Conservation (phyloP, 352 stramenopile genomes). For the Globisporangium cylindrosporum region DNA sequence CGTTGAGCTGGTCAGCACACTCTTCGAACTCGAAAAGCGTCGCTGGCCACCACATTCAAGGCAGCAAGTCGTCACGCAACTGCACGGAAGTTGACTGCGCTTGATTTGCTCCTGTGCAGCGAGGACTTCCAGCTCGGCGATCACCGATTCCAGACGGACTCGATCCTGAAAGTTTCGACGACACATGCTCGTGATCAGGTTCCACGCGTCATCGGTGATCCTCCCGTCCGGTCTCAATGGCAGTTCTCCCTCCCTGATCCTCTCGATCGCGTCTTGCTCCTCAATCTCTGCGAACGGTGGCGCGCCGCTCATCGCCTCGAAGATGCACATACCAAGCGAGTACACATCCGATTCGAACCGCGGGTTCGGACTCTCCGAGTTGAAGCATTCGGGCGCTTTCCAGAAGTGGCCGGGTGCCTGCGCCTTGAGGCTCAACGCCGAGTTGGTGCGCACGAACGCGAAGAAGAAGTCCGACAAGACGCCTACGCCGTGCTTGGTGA, state of each 20-base stretch:
- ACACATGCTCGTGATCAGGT: constrained; percentile 18
- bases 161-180: constrained; percentile 2
- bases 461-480: constrained; percentile 35
- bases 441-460: constrained; percentile 24
- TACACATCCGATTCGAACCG: constrained; percentile 28
- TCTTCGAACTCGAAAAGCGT: neutral
- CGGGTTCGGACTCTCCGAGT: constrained; percentile 13
- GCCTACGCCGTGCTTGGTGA: constrained; percentile 21
- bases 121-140: neutral
- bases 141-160: constrained; percentile 1
- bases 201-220: constrained; percentile 18
- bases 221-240: neutral
- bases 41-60: constrained; percentile 1
- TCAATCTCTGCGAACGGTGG: constrained; percentile 16
- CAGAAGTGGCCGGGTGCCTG: constrained; percentile 19
- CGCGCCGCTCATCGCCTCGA: constrained; percentile 20
- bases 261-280: constrained; percentile 9
- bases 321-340: constrained; percentile 30
- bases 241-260: constrained; percentile 3
- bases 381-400: constrained; percentile 23
- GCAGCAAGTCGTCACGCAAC: neutral
- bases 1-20: no score
- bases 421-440: constrained; percentile 25
- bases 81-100: neutral
- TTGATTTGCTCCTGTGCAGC: neutral